Conservation (phyloP, 1,284 basidiomycete genomes). For the Takashimella koratensis region DNA sequence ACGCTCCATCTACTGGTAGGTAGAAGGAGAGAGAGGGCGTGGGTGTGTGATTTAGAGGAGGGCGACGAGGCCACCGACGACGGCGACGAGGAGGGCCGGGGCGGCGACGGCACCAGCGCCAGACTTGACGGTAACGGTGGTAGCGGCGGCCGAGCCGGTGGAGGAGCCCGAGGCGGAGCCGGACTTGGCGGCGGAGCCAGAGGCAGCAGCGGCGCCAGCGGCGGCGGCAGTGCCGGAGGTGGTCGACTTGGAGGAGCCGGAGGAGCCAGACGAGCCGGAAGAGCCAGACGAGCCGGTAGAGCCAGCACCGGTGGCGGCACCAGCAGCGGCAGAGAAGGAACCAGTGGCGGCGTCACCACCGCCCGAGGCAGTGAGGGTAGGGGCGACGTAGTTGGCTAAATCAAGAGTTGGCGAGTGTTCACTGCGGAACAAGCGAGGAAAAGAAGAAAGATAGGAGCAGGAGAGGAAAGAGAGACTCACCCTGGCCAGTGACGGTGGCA, state of each 20-base stretch:
- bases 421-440: neutral
- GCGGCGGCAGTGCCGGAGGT: constrained; percentile 12
- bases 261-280: constrained; percentile 3
- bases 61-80: constrained; percentile 33
- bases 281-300: constrained; percentile 10
- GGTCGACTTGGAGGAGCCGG: constrained; percentile 4
- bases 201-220: constrained; percentile 10
- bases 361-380: constrained; percentile 42
- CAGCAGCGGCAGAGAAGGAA: constrained; percentile 12
- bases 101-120: neutral
- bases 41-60: constrained; percentile 35
- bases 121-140: constrained; percentile 2
- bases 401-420: constrained; percentile 10
- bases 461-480: too few species aligned
- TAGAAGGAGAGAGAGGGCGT: too few species aligned
- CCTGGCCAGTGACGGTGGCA: constrained; percentile 24
- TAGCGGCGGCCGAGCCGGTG: constrained; percentile 4
- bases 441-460: neutral
- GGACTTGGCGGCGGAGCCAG: constrained; percentile 7
- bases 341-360: constrained; percentile 43
- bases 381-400: constrained; percentile 41
- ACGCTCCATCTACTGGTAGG: too few species aligned
- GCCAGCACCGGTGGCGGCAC: neutral
- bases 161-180: constrained; percentile 8
- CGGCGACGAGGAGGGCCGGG: constrained; percentile 21